phyloP scores from a whole-genome alignment of 2,329 filamentous ascomycete genomes.

The Hypoxylon sp. region DNA sequence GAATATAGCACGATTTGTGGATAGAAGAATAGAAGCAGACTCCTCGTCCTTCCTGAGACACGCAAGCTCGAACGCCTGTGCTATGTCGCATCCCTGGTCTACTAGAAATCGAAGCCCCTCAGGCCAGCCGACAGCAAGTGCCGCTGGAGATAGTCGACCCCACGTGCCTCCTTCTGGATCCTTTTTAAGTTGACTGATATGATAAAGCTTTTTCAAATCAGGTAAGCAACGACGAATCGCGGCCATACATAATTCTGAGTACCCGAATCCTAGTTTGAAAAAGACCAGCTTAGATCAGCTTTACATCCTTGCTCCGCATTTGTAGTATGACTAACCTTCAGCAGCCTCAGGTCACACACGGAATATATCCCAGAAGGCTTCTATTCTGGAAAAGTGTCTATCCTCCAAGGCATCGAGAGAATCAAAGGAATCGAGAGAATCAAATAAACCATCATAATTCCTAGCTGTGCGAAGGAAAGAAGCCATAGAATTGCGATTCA shows the following conservation, averaged over 20 bases:
- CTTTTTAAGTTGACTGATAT: neutral
- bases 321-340: constrained; percentile 5
- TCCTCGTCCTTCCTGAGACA: neutral
- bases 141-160: neutral
- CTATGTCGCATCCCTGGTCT: neutral
- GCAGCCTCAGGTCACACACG: constrained; percentile 2
- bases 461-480: neutral
- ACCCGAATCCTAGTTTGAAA: neutral
- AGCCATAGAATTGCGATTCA: neutral
- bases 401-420: no score
- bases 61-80: neutral
- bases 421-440: neutral
- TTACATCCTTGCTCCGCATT: neutral
- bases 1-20: constrained; percentile 11
- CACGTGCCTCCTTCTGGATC: neutral
- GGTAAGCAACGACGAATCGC: constrained; percentile 12
- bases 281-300: neutral
- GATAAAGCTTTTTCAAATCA: constrained; percentile 1
- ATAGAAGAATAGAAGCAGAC: constrained; percentile 21
- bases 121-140: constrained; percentile 16
- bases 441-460: constrained; percentile 8
- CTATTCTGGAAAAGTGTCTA: no score
- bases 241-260: constrained; percentile 11
- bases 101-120: constrained; percentile 20
- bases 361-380: neutral